Conservation (phyloP, 2,329 filamentous ascomycete genomes). For the Fusarium foetens region DNA sequence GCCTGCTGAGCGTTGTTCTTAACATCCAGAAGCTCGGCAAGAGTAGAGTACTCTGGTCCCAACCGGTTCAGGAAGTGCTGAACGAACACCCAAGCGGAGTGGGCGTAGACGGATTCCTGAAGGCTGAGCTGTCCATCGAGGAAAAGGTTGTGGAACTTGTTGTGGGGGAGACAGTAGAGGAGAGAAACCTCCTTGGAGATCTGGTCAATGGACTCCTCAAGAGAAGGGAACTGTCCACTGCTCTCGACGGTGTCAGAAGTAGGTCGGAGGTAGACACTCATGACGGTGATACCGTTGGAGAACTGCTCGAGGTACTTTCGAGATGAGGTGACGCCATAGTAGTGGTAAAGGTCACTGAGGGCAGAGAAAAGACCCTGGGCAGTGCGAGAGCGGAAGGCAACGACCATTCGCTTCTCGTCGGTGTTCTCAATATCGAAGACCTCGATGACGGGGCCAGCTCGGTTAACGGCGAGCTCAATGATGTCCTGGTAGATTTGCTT, state of each 20-base stretch:
- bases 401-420: slow-evolving; percentile 90
- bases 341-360: slow-evolving; percentile 95
- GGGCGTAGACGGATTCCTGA: slow-evolving; percentile 96
- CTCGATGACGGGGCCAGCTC: slow-evolving; percentile 95
- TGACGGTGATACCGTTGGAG: slow-evolving; percentile 96
- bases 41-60: slow-evolving; percentile 88
- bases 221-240: slow-evolving; percentile 67
- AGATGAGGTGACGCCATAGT: slow-evolving; percentile 96
- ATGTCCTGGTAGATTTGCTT: slow-evolving; percentile 96
- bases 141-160: slow-evolving; percentile 93
- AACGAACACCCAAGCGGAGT: slow-evolving; percentile 97
- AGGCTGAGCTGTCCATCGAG: slow-evolving; percentile 86
- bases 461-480: slow-evolving; percentile 82
- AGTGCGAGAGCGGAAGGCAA: slow-evolving; percentile 93
- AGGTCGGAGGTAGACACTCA: slow-evolving; percentile 92
- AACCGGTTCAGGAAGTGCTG: slow-evolving; percentile 98
- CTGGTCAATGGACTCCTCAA: slow-evolving; percentile 94
- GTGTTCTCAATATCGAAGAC: slow-evolving; percentile 95
- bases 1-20: slow-evolving; percentile 88
- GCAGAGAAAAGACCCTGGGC: slow-evolving; percentile 95
- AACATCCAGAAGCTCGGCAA: slow-evolving; percentile 81
- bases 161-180: slow-evolving; percentile 96
- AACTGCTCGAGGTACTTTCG: slow-evolving; percentile 99
- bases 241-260: slow-evolving; percentile 60
- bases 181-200: slow-evolving; percentile 99